Percentiles rank a stretch among this genome's conserved stretches.
Conservation (phyloP, 768 basidiomycete genomes). For the Calocybe indica region DNA sequence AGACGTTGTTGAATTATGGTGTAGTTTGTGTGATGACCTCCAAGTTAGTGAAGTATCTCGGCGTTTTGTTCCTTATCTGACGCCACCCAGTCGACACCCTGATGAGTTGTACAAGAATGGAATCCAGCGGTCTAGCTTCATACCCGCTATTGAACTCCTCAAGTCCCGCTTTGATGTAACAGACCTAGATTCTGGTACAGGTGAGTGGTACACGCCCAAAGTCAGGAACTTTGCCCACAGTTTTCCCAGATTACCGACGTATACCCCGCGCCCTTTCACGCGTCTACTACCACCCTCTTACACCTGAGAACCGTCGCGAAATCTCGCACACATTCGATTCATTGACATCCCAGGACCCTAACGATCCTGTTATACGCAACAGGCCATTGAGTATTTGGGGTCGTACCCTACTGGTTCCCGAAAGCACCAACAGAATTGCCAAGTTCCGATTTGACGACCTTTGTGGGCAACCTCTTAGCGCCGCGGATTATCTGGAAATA, state of each 20-base stretch:
- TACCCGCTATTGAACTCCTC: constrained; percentile 91
- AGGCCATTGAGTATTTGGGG: constrained; percentile 87
- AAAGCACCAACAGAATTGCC: constrained; percentile 75
- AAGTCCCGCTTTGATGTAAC: constrained; percentile 84
- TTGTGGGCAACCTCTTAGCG: constrained; percentile 85
- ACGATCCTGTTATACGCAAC: constrained; percentile 52
- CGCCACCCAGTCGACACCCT: constrained; percentile 75
- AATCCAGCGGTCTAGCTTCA: constrained; percentile 90
- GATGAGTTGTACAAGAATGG: constrained; percentile 98
- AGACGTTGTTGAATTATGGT: constrained; percentile 79
- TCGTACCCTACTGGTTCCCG: constrained; percentile 70
- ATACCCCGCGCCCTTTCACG: constrained; percentile 90
- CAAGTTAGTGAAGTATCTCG: constrained; percentile 57
- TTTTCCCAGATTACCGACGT: constrained; percentile 79
- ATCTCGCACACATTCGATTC: constrained; percentile 82
- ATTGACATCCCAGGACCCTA: constrained; percentile 45
- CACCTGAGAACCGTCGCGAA: constrained; percentile 57
- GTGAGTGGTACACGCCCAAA: constrained; percentile 30
- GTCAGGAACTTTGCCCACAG: constrained; percentile 2
- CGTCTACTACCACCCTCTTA: constrained; percentile 86
- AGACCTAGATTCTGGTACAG: constrained; percentile 93
- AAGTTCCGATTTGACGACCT: constrained; percentile 83
- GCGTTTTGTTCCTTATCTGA: not conserved
- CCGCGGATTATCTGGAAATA: constrained; percentile 94
- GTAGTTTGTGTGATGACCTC: constrained; percentile 96